phyloP scores from a whole-genome alignment of 2,329 filamentous ascomycete species.

The Alternaria sp. region DNA sequence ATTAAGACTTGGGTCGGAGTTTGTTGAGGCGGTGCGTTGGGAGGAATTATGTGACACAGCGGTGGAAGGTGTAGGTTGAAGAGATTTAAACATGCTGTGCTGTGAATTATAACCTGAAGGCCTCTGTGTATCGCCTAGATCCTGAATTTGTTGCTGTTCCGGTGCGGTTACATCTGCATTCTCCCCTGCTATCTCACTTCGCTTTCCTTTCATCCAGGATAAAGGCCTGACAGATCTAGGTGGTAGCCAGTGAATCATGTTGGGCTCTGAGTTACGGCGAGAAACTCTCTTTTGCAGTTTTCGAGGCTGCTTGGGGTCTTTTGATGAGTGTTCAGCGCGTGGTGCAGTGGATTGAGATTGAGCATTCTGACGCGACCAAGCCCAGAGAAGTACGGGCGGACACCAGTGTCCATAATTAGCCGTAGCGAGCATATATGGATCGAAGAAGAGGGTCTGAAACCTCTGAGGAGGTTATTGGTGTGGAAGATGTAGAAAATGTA shows the following conservation, averaged over 20 bases:
- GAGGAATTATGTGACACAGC: background rate
- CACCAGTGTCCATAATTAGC: background rate
- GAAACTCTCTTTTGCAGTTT: background rate
- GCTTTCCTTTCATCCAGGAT: background rate
- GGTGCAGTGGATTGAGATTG: background rate
- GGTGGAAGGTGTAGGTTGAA: background rate
- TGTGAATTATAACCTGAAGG: background rate
- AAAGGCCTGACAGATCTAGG: background rate
- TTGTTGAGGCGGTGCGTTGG: background rate
- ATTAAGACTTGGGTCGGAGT: background rate
- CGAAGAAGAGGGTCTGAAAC: background rate
- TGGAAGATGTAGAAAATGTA: background rate
- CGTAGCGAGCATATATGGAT: background rate
- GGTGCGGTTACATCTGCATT: background rate
- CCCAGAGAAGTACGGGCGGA: background rate
- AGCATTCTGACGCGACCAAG: background rate
- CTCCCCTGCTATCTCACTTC: background rate
- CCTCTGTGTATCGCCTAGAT: background rate
- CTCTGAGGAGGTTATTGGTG: background rate
- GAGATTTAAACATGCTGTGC: background rate
- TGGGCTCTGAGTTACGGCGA: background rate
- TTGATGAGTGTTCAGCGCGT: background rate
- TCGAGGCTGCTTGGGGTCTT: background rate
- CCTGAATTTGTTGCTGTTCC: background rate
- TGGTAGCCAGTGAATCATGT: background rate